Evolutionary conservation across 768 basidiomycete genomes (phyloP), one percentile per base, ranked within the genome.

Genomic region (Fistulinella prunicolor): DNA sequence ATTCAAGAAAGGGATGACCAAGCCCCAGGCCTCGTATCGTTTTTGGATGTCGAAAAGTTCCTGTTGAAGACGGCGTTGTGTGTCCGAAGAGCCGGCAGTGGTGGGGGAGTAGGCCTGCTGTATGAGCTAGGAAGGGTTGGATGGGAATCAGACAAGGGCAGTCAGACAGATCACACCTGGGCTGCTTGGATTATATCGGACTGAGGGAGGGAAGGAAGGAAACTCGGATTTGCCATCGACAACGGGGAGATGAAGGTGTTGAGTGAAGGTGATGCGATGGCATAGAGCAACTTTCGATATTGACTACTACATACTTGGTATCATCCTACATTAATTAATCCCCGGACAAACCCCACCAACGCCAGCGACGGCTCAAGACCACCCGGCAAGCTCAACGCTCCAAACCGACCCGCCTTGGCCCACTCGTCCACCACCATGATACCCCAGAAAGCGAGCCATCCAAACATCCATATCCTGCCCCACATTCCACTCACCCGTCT

Each of bases 11-110:
- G 90, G 89, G 29, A 88, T 75, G 17, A 92, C 81, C 39, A 94
- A 70, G 9, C 88, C 89, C 91, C 89, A 94, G 3, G 88, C 88
- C 57, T 88, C 87, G 46, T 78, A 82, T 43, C 75, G 71, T 57
- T 84, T 86, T 65, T 89, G 87, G 10, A 89, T 77, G 51, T 87
- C 84, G 53, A 85, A 86, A 5, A 89, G 76, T 50, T 88, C 84
- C 44, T 80, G 80, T 58, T 89, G 87, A 6, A 84, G 70, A 19
- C 75, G 74, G 24, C 81, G 80, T 46, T 86, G 76, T 20, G 78
- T 74, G 20, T 84, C 83, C 1, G 82, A 74, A 28, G 78, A 76
- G 1, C 79, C 67, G 7, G 70, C 64, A 17, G 75, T 71, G 16
- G 72, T 61, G 9, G 82, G 79, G 20, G 79, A 71, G 53, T 86